phyloP scores from a whole-genome alignment of 257 asterid genomes.

The Solanum sejunctum region DNA sequence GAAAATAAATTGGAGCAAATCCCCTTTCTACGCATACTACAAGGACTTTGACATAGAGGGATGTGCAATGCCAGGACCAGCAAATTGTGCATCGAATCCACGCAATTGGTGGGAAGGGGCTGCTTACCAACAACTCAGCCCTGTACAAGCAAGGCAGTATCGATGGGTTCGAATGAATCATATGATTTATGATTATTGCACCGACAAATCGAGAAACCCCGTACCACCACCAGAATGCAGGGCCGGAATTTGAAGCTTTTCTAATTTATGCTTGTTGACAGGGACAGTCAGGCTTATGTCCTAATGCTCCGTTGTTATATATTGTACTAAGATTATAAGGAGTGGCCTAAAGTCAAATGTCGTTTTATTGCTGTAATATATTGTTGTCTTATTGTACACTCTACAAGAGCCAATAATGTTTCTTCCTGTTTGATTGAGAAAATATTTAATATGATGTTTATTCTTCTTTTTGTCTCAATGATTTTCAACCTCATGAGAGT shows the following conservation, averaged over 20 bases:
- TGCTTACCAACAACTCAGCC: constrained; percentile 38
- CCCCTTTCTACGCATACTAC: constrained; percentile 80
- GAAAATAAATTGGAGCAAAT: constrained; percentile 80
- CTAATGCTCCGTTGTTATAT: not conserved
- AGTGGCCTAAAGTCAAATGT: not conserved
- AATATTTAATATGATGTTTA: not conserved
- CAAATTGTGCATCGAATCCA: constrained; percentile 33
- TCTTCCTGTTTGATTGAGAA: not conserved
- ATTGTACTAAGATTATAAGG: not conserved
- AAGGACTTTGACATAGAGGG: constrained; percentile 86
- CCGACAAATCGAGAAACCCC: constrained; percentile 50
- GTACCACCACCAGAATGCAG: constrained; percentile 46
- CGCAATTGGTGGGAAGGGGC: constrained; percentile 85
- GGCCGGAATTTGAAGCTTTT: not conserved
- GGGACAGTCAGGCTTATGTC: not conserved
- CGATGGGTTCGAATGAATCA: constrained; percentile 71
- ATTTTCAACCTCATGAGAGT: not conserved
- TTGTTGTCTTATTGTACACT: not conserved
- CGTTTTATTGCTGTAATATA: not conserved
- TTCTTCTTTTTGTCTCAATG: not conserved
- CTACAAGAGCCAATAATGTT: not conserved
- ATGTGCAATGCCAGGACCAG: constrained; percentile 61
- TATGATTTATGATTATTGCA: constrained; percentile 80
- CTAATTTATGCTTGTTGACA: not conserved
- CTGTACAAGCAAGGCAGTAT: constrained; percentile 39